Percentiles rank a stretch among this genome's conserved stretches.
Evolutionary conservation across 2,329 filamentous ascomycete genomes (phyloP).

Genomic region (Pseudogymnoascus sp.): DNA sequence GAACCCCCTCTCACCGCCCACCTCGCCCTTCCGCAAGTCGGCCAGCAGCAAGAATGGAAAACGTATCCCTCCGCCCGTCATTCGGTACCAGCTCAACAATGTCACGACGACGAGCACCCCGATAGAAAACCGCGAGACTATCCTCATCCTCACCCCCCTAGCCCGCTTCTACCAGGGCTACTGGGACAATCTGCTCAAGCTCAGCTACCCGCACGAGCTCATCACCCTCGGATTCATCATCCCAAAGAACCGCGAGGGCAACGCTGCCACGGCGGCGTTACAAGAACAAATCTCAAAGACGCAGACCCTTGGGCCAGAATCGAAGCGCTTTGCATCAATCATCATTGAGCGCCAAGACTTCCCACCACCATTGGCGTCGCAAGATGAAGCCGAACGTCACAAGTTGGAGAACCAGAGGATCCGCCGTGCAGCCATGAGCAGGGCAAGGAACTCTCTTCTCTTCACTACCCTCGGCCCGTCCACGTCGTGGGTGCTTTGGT

Average conservation of each 20-base stretch:
- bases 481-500: conserved; percentile 94
- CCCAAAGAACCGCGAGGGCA: conserved; percentile 86
- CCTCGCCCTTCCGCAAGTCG: conserved; percentile 63
- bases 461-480: conserved; percentile 89
- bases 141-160: conserved; percentile 88
- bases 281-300: conserved; percentile 80
- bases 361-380: conserved; percentile 69
- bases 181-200: conserved; percentile 83
- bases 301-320: conserved; percentile 66
- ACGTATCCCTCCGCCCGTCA: conserved; percentile 67
- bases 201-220: conserved; percentile 86
- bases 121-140: conserved; percentile 68
- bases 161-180: conserved; percentile 89
- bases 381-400: conserved; percentile 82
- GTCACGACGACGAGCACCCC: conserved; percentile 75
- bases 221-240: conserved; percentile 95
- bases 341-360: conserved; percentile 95
- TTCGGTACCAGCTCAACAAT: conserved; percentile 92
- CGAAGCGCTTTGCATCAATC: conserved; percentile 80
- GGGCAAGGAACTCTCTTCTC: conserved; percentile 84
- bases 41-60: conserved; percentile 44
- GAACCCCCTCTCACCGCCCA: conserved; percentile 64
- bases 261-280: conserved; percentile 71
- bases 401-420: conserved; percentile 84
- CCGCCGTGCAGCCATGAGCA: conserved; percentile 81